phyloP scores from a whole-genome alignment of 2,329 filamentous ascomycete genomes.

The Monosporascus sp. region DNA sequence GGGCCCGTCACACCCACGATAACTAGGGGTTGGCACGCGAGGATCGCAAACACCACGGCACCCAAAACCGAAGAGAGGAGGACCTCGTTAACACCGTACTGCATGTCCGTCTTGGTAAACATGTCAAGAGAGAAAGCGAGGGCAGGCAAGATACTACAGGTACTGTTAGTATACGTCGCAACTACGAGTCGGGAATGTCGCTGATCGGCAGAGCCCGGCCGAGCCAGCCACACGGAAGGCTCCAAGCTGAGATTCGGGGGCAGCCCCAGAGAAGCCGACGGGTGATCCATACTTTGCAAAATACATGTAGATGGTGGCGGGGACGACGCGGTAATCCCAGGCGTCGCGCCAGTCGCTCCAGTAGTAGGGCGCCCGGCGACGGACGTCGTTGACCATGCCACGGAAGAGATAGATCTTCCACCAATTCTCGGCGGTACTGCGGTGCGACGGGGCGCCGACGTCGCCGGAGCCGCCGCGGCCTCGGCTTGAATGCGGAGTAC shows the following conservation, averaged over 20 bases:
- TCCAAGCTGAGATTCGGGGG: no score
- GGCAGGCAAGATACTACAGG: constrained; percentile 71
- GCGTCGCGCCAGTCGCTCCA: constrained; percentile 79
- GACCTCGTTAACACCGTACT: constrained; percentile 88
- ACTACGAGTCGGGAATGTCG: no score
- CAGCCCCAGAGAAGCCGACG: not conserved
- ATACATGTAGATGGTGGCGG: constrained; percentile 89
- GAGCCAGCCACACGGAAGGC: no score
- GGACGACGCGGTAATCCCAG: constrained; percentile 85
- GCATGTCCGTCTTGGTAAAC: constrained; percentile 81
- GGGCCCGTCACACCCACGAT: constrained; percentile 90
- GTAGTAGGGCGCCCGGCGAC: constrained; percentile 71
- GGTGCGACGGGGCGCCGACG: not conserved
- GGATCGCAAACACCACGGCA: constrained; percentile 71
- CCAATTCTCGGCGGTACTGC: constrained; percentile 40
- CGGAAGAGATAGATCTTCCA: constrained; percentile 71
- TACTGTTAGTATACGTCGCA: constrained; percentile 5
- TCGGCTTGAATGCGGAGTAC: not conserved
- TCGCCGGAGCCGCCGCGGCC: not conserved
- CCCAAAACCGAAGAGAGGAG: constrained; percentile 80
- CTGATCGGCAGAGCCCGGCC: no score
- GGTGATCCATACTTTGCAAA: constrained; percentile 69
- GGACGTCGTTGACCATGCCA: constrained; percentile 75
- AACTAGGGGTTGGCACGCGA: constrained; percentile 78
- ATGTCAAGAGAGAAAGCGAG: constrained; percentile 88